Evolutionary conservation across 169 alveolate genomes (phyloP).

Genomic region (Eimeria falciformis): DNA sequence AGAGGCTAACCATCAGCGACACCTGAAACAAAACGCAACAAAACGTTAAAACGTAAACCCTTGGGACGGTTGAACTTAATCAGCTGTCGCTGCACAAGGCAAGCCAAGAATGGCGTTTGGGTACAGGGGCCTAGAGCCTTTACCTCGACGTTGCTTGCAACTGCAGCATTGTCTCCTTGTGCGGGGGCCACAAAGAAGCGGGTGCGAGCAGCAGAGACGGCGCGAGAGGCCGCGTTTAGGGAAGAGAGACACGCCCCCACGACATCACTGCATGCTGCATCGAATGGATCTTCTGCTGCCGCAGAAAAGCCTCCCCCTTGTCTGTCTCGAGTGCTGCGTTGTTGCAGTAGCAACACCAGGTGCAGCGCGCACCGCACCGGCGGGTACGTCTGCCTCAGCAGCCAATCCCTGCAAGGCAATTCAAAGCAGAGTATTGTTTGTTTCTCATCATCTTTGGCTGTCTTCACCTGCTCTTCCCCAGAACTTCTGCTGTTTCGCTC

Average conservation of each 20-base stretch:
- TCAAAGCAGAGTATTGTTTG: too few species aligned
- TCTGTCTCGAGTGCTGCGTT: constrained; percentile 3
- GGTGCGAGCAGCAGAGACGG: background rate
- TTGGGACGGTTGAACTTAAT: too few species aligned
- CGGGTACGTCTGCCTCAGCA: background rate
- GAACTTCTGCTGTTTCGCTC: too few species aligned
- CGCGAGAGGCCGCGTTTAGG: background rate
- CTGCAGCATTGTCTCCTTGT: background rate
- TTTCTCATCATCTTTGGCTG: too few species aligned
- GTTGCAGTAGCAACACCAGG: constrained; percentile 27
- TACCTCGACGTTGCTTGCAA: constrained; percentile 2
- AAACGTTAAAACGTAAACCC: background rate
- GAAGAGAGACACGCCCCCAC: constrained; percentile 5
- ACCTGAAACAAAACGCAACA: background rate
- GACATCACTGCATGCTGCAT: constrained; percentile 23
- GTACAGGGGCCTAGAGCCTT: background rate
- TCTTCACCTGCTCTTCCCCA: too few species aligned
- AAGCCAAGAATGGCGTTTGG: background rate
- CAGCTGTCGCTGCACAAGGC: too few species aligned
- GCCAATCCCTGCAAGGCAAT: background rate
- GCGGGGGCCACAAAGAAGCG: background rate
- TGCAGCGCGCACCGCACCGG: constrained; percentile 3
- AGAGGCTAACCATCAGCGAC: background rate
- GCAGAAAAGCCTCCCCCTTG: background rate
- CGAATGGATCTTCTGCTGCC: constrained; percentile 24